Base-by-base conservation (phyloP, 148 eudicot genomes). In the Agrostemma githago region DNA sequence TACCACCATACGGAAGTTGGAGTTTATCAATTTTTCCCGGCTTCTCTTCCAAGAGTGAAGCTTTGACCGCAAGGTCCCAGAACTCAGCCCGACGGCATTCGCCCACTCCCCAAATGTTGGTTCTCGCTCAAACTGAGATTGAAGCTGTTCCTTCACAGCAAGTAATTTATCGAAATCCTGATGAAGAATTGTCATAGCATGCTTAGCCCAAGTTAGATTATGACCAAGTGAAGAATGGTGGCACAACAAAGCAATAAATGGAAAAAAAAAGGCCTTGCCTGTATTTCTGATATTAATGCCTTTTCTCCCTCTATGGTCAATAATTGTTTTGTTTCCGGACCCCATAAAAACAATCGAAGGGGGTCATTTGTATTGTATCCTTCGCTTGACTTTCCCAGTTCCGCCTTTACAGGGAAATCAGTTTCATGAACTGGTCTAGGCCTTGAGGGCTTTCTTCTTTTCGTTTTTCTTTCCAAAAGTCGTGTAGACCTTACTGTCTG, bases 21-120 rank as follows among this genome's bases (percentile, higher is more conserved):
- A 88, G 81, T 77, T 74, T 62, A 95, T 88, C 80, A 95, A 75
- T 83, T 85, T 90, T 63, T 90, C 92, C 46, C 96, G 80, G 80
- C 96, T 87, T 62, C 72, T 86, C 71, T 80, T 77, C 64, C 94
- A 88, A 68, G 79, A 53, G 76, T 83, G 85, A 60, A 90, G 73
- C 79, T 85, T 86, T 56, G 75, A 78, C 75, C 81, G 83, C 88
- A 95, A 82, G 59, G 77, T 85, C 65, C 77, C 81, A 83, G 83
- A 79, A 76, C 86, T 88, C 72, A 89, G 66, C 43, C 89, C 96
- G 76, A 81, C 88, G 58, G 94, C 89, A 74, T 81, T 86, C 68
- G 93, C 97, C 99, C 99, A 95, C 83, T 95, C 99, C 72, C 78
- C 76, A 64, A 92, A 56, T 68, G 94, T 88, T 5, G 97, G 99